Base-by-base conservation (phyloP, 331 rosid genomes). In the Telfairia occidentalis region DNA sequence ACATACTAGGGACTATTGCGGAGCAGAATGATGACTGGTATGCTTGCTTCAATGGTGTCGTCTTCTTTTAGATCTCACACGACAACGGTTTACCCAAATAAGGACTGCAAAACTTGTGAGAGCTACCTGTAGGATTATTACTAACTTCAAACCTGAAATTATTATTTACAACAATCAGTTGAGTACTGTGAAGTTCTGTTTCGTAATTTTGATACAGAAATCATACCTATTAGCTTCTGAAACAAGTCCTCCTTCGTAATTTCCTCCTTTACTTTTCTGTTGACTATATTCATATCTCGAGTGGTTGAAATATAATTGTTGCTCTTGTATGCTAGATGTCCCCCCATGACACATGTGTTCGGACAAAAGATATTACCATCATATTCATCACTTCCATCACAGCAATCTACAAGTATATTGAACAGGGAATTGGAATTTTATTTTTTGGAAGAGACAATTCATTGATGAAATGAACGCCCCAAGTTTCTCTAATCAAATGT, bases 361-460 rank as follows among this genome's bases (percentile, higher is more conserved):
- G 89, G 91, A 85, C 98, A 94, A 37, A 60, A 80, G 80, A 86
- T 57, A 32, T 29, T 74, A 30, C 96, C 87, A 78, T 88, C 96
- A 75, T 89, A 80, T 81, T 91, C 98, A 71, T 94, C 98, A 69
- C 92, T 89, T 81, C 96, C 96, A 88, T 94, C 98, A 71, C 98
- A 91, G 82, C 97, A 94, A 88, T 94, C 98, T 94, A 82, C 82
- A 81, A 48, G 50, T 29, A 77, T n/a, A 60, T 77, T 73, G 48
- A 37, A 83, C 64, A 43, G 43, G 73, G 46, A 80, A 76, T 63
- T 35, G 74, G 66, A 81, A 63, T 61, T 80, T 46, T 50, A 59
- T 16, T 58, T 32, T 15, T n/a, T 54, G 37, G 37, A 34, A 32
- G n/a, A n/a, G n/a, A n/a, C n/a, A n/a, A n/a, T n/a, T n/a, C n/a